Conservation (phyloP, 2,329 filamentous ascomycete species). For the Arthroderma sp. region DNA sequence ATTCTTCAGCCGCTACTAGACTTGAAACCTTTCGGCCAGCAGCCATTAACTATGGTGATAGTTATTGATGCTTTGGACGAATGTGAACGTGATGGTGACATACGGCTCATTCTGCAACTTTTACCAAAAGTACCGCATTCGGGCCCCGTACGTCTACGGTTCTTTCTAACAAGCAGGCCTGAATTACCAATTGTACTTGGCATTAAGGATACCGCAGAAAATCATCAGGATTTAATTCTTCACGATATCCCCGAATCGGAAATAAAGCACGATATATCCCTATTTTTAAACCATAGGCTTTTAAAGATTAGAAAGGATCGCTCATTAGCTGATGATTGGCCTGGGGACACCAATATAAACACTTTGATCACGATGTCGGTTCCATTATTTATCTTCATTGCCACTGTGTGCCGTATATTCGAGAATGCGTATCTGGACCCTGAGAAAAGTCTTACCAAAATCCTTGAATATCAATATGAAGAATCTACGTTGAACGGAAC, state of each 20-base stretch:
- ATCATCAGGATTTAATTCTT: conserved; percentile 16
- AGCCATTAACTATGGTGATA: conserved; percentile 1
- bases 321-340: conserved; percentile 15
- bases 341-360: conserved; percentile 16
- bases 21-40: neutral
- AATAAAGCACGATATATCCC: conserved; percentile 19
- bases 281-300: conserved; percentile 18
- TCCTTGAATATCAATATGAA: conserved; percentile 5
- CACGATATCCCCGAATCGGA: conserved; percentile 18
- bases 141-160: neutral
- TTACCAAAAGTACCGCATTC: neutral
- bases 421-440: conserved; percentile 15
- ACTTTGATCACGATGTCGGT: conserved; percentile 20
- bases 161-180: conserved; percentile 8
- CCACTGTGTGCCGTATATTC: conserved; percentile 22
- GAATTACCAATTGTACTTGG: neutral
- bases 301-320: conserved; percentile 11
- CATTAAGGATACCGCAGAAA: conserved; percentile 10
- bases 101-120: neutral
- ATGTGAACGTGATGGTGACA: conserved; percentile 5
- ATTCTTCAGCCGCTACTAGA: conserved; percentile 16
- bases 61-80: conserved; percentile 10
- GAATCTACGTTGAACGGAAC: conserved; percentile 15
- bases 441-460: neutral
- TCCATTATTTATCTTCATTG: conserved; percentile 23